Conservation (phyloP, 768 basidiomycete species). For the Amylocystis lapponica region DNA sequence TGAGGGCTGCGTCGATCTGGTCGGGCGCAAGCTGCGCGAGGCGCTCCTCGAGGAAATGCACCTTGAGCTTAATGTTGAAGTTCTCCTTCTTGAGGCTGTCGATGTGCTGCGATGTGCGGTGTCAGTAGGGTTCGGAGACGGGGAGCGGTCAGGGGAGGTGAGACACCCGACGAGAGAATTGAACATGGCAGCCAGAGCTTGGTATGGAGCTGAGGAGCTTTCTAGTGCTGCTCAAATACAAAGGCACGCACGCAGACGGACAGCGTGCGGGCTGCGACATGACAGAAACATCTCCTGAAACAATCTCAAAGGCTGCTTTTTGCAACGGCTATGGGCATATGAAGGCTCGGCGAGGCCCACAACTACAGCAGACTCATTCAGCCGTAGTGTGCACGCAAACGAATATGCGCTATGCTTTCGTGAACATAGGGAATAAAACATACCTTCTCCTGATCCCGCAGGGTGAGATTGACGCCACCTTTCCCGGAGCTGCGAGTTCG, state of each 20-base stretch:
- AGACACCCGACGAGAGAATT: background rate
- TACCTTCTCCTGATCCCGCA: conserved; percentile 97
- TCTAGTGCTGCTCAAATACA: no score
- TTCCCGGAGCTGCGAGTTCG: conserved; percentile 18
- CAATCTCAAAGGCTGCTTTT: no score
- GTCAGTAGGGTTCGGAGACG: background rate
- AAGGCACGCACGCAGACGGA: no score
- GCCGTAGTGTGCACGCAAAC: no score
- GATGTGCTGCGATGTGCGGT: conserved; percentile 58
- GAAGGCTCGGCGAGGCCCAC: no score
- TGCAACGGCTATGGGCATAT: no score
- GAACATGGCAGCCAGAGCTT: background rate
- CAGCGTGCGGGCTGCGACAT: no score
- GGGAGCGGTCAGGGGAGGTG: background rate
- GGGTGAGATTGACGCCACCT: conserved; percentile 49
- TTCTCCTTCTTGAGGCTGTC: conserved; percentile 96
- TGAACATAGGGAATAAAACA: no score
- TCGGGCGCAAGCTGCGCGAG: conserved; percentile 86
- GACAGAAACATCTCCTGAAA: no score
- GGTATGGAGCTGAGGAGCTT: no score
- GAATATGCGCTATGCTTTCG: no score
- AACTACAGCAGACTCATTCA: no score
- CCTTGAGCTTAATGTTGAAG: conserved; percentile 92
- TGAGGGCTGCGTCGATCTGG: conserved; percentile 85
- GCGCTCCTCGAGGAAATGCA: conserved; percentile 93